Percentiles rank a stretch among this genome's conserved stretches.
phyloP scores from a whole-genome alignment of 345 rosid species.

The Syzygium oleosum region DNA sequence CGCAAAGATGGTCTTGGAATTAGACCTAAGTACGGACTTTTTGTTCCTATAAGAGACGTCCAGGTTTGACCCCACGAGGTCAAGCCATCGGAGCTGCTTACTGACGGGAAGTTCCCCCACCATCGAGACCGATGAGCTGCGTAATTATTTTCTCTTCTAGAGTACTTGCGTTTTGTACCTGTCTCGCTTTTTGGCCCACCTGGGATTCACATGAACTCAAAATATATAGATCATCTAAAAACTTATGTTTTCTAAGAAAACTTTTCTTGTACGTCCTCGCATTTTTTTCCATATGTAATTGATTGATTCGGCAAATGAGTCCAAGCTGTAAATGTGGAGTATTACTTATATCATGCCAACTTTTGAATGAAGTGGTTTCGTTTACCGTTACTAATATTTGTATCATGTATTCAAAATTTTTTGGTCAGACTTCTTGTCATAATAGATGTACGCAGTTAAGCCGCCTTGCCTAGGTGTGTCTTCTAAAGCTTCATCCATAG shows the following conservation, averaged over 20 bases:
- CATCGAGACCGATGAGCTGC: not conserved
- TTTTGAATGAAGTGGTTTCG: not conserved
- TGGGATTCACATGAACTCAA: too few relatives aligned
- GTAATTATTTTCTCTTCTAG: too few relatives aligned
- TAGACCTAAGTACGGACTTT: not conserved
- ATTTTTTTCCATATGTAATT: too few relatives aligned
- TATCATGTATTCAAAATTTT: not conserved
- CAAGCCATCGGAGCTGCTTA: accelerated
- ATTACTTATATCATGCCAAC: not conserved
- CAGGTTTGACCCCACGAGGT: not conserved
- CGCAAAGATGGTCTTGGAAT: not conserved
- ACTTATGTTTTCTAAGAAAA: too few relatives aligned
- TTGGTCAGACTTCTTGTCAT: not conserved
- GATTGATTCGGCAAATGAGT: not conserved
- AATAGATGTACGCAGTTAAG: not conserved
- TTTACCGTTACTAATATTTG: not conserved
- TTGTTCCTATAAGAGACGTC: not conserved
- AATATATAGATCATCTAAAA: too few relatives aligned
- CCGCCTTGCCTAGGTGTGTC: too few relatives aligned
- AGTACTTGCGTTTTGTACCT: too few relatives aligned
- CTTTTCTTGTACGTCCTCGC: too few relatives aligned
- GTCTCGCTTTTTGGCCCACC: too few relatives aligned
- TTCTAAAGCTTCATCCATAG: not conserved
- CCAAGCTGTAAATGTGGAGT: not conserved
- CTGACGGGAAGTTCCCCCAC: not conserved